Evolutionary conservation across 108 stramenopile genomes (phyloP), one percentile per base, ranked within the genome.

Genomic region (Nitzschia sp.): DNA sequence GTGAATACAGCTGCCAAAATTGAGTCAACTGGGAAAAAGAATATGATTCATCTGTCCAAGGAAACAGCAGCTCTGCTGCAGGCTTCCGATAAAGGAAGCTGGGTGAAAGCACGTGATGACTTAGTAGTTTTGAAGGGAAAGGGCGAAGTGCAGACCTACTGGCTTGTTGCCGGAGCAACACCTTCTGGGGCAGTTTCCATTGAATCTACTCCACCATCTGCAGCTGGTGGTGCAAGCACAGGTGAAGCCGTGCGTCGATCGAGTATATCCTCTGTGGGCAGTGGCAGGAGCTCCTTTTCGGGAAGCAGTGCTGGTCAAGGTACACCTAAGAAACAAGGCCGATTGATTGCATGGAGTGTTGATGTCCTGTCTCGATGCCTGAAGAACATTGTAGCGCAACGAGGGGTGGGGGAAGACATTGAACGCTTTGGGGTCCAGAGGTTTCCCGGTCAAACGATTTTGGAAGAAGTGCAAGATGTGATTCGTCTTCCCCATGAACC

Each of bases 401-500:
- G 64, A 17, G 39, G 29, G 43, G 41, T 21, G 8, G 20, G 15
- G 8, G 9, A 14, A 15, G 15, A 37, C 24, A 24, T 44, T 14
- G 20, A 20, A 15, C 42, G 61, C 0, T 10, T 14, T 46, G 43
- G 12, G 8, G 24, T 24, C 10, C 38, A 24, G 11, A 24, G 50
- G 34, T 12, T 14, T 48, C 37, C 25, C 34, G 43, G 43, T 43
- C 26, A 65, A 52, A 73, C 57, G 5, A 70, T 69, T n/a, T 57
- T 65, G 12, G 64, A 65, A 7, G 64, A 65, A 38, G 50, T 65
- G 7, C 22, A 46, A 25, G 64, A 65, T 3, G 51, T 65, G 19
- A 65, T 65, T 38, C 51, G 34, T 17, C 64, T 65, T 38, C 64
- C 64, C 0, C 20, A 65, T 2, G 20, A 21, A 20, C 22, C 43